These are phyloP conservation scores for Fusarium sp. DNA, from an alignment of 2,329 filamentous ascomycete genomes.

Conservation along the genomic window DNA sequence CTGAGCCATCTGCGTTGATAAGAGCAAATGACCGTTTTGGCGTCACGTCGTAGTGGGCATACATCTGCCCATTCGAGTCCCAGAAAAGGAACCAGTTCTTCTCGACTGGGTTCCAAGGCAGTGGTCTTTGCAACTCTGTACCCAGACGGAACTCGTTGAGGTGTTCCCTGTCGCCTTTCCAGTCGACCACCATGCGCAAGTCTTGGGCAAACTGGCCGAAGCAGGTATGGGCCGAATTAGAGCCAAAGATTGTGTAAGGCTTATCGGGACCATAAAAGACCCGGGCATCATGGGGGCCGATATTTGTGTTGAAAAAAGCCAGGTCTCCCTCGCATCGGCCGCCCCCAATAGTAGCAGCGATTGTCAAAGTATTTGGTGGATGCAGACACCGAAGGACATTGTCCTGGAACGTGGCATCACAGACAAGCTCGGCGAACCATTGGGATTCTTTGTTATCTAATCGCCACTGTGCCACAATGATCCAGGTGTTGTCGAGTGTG, in stretches of 20 bases:
- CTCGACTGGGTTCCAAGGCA: conserved; percentile 59
- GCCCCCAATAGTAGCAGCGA: conserved; percentile 57
- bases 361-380: conserved; percentile 56
- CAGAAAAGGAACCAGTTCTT: conserved; percentile 75
- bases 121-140: conserved; percentile 65
- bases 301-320: conserved; percentile 55
- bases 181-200: conserved; percentile 62
- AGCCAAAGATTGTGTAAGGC: conserved; percentile 66
- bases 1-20: conserved; percentile 58
- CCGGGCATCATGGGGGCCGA: conserved; percentile 69
- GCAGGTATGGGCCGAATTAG: conserved; percentile 65
- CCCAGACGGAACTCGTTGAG: conserved; percentile 54
- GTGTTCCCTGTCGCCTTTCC: conserved; percentile 47
- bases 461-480: conserved; percentile 62
- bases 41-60: conserved; percentile 65
- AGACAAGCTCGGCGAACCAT: conserved; percentile 60
- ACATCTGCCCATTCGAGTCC: conserved; percentile 59
- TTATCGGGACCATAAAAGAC: conserved; percentile 65
- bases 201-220: conserved; percentile 70
- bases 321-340: conserved; percentile 60
- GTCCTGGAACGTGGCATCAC: conserved; percentile 60
- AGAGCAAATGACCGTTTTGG: conserved; percentile 63
- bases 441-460: conserved; percentile 40
- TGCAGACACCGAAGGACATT: conserved; percentile 57
- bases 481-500: conserved; percentile 58